Base-by-base conservation (phyloP, 345 rosid genomes). In the Bruguiera gymnorhiza region DNA sequence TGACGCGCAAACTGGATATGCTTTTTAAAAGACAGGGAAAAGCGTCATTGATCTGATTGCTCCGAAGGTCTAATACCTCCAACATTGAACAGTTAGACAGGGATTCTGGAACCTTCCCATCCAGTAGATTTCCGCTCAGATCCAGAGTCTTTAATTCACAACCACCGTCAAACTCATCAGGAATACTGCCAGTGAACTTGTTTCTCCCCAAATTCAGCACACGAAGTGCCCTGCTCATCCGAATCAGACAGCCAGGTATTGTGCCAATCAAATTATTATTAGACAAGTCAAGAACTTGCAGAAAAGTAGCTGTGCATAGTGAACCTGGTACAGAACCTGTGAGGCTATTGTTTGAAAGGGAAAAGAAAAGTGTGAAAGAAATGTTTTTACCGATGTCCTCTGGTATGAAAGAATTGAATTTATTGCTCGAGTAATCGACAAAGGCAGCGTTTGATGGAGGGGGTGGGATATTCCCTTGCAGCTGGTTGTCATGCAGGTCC, bases 241-340 rank as follows among this genome's bases (percentile, higher is more conserved):
- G 8, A 60, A 1, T 19, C 10, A 77, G 34, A 66, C 86, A 77
- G 32, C 21, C 6, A 21, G 84, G 86, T 18, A 85, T 57, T 0
- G 19, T 2, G 21, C 86, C 83, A 24, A 0, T 70, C 65, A 85
- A 67, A 4, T 37, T 36, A 62, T 85, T 85, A 52, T 63, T 52
- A 1, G 89, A 85, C 71, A 29, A 1, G 86, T 81, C 71, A 24
- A 85, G 77, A 8, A 75, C 67, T 57, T 2, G 0, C 23, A 83
- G 67, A 56, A 1, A 1, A 8, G 6, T 2, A 6, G 55, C 21
- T 8, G 9, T 73, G 80, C 86, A 83, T 5, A 85, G 21, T 26
- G 79, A 76, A 10, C 1, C 1, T 0, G 83, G 88, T 16, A 84
- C 73, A 6, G 6, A 27, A 19, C 87, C 85, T 0, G 32, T 5